Evolutionary conservation across 2,329 filamentous ascomycete genomes (phyloP).

Genomic region (Pseudofabraea citricarpa): DNA sequence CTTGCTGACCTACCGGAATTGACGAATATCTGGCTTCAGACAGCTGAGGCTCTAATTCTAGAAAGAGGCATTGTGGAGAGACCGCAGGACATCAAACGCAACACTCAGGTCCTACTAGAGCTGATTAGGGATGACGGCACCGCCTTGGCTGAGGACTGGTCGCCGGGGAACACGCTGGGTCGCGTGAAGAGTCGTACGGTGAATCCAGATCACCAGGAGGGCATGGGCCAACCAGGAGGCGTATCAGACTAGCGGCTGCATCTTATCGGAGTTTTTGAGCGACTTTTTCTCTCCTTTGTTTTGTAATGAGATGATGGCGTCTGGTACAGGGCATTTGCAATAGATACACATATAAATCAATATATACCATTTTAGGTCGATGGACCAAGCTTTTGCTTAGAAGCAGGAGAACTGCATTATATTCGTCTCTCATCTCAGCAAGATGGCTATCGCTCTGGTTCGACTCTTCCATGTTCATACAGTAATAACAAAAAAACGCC

Average conservation of each 20-base stretch:
- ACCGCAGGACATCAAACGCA: conserved; percentile 57
- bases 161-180: conserved; percentile 10
- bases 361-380: not conserved
- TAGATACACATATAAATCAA: conserved; percentile 1
- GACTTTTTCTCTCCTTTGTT: no score
- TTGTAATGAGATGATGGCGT: no score
- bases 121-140: conserved; percentile 58
- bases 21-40: conserved; percentile 58
- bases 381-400: not conserved
- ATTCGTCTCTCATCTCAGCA: no score
- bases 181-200: conserved; percentile 9
- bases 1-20: conserved; percentile 52
- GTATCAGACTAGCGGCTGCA: conserved; percentile 17
- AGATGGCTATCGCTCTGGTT: no score
- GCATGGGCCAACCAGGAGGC: conserved; percentile 12
- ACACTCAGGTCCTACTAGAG: conserved; percentile 57
- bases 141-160: conserved; percentile 57
- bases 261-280: conserved; percentile 6
- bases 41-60: conserved; percentile 57
- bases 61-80: conserved; percentile 53
- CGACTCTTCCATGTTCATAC: no score
- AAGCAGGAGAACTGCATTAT: not conserved
- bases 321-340: no score
- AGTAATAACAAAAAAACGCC: no score
- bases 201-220: conserved; percentile 15